Conservation (phyloP, 2,329 filamentous ascomycete genomes). For the Didymella keratinophila region DNA sequence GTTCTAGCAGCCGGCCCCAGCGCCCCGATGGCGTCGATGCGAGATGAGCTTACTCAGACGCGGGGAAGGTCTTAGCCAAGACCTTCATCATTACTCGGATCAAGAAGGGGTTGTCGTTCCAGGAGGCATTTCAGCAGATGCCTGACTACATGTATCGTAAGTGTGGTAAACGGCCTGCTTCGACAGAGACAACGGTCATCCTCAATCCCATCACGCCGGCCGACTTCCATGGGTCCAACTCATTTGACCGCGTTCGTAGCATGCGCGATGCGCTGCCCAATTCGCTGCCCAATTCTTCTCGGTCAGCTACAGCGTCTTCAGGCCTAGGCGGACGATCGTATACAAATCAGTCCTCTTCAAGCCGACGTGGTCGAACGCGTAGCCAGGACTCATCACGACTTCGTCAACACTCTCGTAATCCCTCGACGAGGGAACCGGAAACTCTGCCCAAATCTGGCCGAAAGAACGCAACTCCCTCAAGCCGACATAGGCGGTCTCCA, state of each 20-base stretch:
- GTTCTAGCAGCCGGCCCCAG: not conserved
- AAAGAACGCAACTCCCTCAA: too few relatives aligned
- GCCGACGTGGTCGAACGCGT: not conserved
- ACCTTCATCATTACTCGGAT: too few relatives aligned
- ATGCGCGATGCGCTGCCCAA: not conserved
- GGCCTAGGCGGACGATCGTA: not conserved
- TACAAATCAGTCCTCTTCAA: not conserved
- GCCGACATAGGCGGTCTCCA: too few relatives aligned
- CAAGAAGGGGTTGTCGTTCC: not conserved
- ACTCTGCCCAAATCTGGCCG: too few relatives aligned
- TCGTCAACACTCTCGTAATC: not conserved
- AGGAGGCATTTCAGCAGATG: not conserved
- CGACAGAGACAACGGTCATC: too few relatives aligned
- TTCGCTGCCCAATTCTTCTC: not conserved
- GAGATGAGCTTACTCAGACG: not conserved
- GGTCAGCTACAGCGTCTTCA: not conserved
- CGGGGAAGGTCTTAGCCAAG: not conserved
- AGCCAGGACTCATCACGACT: not conserved
- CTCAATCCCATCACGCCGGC: not conserved
- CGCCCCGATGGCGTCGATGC: not conserved
- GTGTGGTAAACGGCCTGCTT: not conserved
- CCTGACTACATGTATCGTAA: not conserved
- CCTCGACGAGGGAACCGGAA: not conserved
- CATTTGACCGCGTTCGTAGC: not conserved
- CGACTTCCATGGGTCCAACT: not conserved